phyloP scores from a whole-genome alignment of 2,329 filamentous ascomycete genomes.

The Fusarium redolens region DNA sequence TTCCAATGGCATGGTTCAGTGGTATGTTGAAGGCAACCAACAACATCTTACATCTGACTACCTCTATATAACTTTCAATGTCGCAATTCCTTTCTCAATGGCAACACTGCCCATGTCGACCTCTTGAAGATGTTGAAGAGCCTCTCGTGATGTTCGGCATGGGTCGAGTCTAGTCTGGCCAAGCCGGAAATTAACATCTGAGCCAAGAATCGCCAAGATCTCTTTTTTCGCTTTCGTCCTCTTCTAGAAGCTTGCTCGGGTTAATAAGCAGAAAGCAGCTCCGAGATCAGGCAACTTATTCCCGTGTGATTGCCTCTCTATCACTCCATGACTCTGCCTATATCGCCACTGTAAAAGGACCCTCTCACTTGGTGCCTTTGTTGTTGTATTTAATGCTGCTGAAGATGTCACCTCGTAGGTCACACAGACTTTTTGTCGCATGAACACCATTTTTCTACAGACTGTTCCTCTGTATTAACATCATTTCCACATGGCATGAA shows the following conservation, averaged over 20 bases:
- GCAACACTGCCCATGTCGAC: slow-evolving; percentile 10
- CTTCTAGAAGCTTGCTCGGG: not conserved
- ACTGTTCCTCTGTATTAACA: not conserved
- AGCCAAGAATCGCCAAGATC: slow-evolving; percentile 8
- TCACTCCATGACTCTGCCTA: not conserved
- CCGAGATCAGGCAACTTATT: not conserved
- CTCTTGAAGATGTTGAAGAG: not conserved
- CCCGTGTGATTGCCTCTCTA: not conserved
- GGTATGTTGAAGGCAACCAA: not conserved
- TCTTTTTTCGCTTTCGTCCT: not conserved
- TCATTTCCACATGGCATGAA: not conserved
- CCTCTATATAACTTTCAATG: not conserved
- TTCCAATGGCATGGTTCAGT: not conserved
- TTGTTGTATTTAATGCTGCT: no score
- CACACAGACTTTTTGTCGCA: not conserved
- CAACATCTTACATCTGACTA: not conserved
- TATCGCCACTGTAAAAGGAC: not conserved
- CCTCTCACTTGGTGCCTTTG: no score
- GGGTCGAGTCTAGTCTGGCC: slow-evolving; percentile 8
- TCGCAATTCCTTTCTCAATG: slow-evolving; percentile 13
- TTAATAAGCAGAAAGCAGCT: not conserved
- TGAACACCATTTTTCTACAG: not conserved
- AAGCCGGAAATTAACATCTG: slow-evolving; percentile 16
- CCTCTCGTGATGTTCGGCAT: not conserved
- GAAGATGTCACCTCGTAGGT: not conserved